phyloP scores from a whole-genome alignment of 2,329 filamentous ascomycete species.

The Fusarium lyarnte region DNA sequence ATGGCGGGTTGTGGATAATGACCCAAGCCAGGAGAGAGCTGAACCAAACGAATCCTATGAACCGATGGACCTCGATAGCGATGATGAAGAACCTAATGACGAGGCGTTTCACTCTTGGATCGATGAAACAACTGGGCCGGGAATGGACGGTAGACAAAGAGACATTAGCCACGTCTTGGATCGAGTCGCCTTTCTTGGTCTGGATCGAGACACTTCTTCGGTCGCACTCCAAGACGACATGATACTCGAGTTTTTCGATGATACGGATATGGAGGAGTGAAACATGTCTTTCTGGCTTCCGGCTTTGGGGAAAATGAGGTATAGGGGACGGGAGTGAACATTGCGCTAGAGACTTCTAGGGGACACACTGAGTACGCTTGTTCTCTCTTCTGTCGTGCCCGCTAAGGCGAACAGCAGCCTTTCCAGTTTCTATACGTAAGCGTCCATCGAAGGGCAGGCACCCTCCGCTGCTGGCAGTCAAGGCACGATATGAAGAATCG shows the following conservation, averaged over 20 bases:
- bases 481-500: background rate
- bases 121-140: background rate
- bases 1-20: too few species aligned
- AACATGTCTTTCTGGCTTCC: background rate
- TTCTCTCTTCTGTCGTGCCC: background rate
- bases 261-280: background rate
- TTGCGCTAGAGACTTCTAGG: background rate
- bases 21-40: background rate
- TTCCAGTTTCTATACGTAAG: background rate
- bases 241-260: background rate
- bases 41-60: background rate
- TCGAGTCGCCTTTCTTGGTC: background rate
- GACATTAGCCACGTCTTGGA: background rate
- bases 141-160: background rate
- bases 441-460: slow-evolving; percentile 2
- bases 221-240: background rate
- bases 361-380: background rate
- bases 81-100: background rate
- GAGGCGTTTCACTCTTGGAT: background rate
- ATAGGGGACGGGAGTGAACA: background rate
- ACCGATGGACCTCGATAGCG: background rate
- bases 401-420: background rate
- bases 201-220: background rate
- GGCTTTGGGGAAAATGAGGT: background rate
- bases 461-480: background rate